Percentiles rank a stretch among this genome's conserved stretches.
phyloP scores from a whole-genome alignment of 176 grass and related monocot species.

The Oryza meridionalis region DNA sequence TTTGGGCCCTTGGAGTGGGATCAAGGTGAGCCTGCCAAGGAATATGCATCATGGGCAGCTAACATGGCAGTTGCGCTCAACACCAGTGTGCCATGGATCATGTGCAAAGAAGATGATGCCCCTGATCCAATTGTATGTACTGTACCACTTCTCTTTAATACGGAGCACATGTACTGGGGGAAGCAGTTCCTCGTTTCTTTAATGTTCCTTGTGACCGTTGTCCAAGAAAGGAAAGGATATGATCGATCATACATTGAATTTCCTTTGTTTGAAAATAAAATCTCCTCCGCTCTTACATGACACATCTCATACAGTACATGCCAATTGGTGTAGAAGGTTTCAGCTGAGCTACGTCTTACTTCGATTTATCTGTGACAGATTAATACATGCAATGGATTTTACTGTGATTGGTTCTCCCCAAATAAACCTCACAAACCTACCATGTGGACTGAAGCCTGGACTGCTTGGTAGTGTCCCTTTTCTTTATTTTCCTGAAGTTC shows the following conservation, averaged over 20 bases:
- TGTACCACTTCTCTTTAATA: slow-evolving; percentile 39
- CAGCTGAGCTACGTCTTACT: slow-evolving; percentile 3
- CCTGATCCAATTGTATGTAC: slow-evolving; percentile 87
- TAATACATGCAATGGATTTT: slow-evolving; percentile 96
- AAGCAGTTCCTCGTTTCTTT: slow-evolving; percentile 26
- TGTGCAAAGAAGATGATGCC: slow-evolving; percentile 99
- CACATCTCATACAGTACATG: background rate
- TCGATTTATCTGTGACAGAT: slow-evolving; percentile 59
- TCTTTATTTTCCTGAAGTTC: slow-evolving; percentile 13
- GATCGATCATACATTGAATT: background rate
- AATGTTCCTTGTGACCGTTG: slow-evolving; percentile 34
- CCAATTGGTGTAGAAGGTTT: slow-evolving; percentile 5
- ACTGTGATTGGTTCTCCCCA: slow-evolving; percentile 89
- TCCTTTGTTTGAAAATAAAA: background rate
- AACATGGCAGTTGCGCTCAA: slow-evolving; percentile 80
- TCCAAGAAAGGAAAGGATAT: slow-evolving; percentile 46
- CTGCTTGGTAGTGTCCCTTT: slow-evolving; percentile 76
- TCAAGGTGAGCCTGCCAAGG: slow-evolving; percentile 81
- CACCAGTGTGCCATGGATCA: slow-evolving; percentile 93
- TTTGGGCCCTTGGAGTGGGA: slow-evolving; percentile 95
- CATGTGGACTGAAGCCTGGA: slow-evolving; percentile 99
- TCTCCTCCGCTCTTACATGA: background rate
- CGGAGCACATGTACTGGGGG: slow-evolving; percentile 17
- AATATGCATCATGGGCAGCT: slow-evolving; percentile 81
- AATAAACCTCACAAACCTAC: slow-evolving; percentile 90